Evolutionary conservation across 495 filamentous ascomycete genomes (phyloP).

Genomic region (Staphylotrichum longicolle): DNA sequence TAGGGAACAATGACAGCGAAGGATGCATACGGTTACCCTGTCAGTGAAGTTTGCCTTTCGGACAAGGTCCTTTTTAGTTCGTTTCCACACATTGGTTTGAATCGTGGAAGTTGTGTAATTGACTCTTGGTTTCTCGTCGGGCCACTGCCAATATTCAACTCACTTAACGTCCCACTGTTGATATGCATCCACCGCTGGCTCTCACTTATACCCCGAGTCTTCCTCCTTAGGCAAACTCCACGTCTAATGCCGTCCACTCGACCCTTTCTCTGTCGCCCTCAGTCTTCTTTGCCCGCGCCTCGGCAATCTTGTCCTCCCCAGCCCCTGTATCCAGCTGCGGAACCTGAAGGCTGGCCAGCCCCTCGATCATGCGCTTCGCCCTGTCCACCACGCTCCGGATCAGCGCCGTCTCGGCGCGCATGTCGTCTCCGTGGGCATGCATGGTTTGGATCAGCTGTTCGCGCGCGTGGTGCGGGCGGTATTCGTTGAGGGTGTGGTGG

Average conservation of each 20-base stretch:
- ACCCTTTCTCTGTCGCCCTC: slow-evolving; percentile 5
- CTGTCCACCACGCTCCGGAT: slow-evolving; percentile 70
- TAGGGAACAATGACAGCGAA: no score
- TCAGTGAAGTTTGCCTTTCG: no score
- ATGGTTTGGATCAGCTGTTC: slow-evolving; percentile 88
- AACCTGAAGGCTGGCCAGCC: slow-evolving; percentile 51
- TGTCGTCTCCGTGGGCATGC: slow-evolving; percentile 78
- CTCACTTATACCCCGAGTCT: no score
- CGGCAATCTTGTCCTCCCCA: not conserved
- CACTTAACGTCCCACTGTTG: no score
- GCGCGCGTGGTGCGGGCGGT: slow-evolving; percentile 90
- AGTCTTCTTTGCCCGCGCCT: not conserved
- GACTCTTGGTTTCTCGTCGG: no score
- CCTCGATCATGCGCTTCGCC: slow-evolving; percentile 65
- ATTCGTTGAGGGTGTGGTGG: slow-evolving; percentile 88
- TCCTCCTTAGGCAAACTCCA: no score
- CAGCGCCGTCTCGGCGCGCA: slow-evolving; percentile 72
- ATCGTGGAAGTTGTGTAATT: no score
- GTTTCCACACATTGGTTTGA: no score
- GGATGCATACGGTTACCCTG: no score
- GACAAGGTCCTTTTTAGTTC: no score
- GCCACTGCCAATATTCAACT: no score
- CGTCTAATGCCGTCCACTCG: slow-evolving; percentile 13
- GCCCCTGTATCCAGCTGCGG: slow-evolving; percentile 22
- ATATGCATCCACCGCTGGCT: no score